Percentiles rank a stretch among this genome's conserved stretches.
These are phyloP conservation scores for Aspergillus sp. DNA, from an alignment of 2,329 filamentous ascomycete genomes.

Conservation along the genomic window DNA sequence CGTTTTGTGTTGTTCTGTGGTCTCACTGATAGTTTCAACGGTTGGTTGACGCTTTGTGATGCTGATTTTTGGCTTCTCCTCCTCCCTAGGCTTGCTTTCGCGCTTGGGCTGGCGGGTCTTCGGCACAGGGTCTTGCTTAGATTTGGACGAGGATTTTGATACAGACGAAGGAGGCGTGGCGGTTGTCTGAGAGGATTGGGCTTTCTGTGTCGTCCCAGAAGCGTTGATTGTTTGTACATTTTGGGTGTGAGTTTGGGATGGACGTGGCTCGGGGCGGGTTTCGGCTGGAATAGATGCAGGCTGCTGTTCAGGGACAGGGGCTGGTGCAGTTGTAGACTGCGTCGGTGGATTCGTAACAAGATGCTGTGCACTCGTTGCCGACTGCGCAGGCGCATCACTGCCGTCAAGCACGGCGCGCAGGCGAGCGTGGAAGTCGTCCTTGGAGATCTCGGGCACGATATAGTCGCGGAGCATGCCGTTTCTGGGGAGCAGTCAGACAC, in stretches of 20 bases:
- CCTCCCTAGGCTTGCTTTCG: conserved; percentile 8
- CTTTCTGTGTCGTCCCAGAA: neutral
- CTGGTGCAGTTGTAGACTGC: conserved; percentile 6
- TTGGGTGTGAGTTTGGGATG: conserved; percentile 12
- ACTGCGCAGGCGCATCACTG: conserved; percentile 4
- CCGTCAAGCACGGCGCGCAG: conserved; percentile 47
- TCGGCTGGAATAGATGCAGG: neutral
- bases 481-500: conserved; percentile 39
- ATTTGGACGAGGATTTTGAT: neutral
- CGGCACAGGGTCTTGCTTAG: neutral
- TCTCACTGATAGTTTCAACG: conserved; percentile 8
- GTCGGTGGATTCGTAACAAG: conserved; percentile 3
- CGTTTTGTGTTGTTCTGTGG: conserved; percentile 11
- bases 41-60: conserved; percentile 5
- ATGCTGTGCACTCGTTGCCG: conserved; percentile 1
- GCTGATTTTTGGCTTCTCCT: conserved; percentile 28
- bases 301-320: conserved; percentile 6
- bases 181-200: neutral
- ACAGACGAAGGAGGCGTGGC: neutral
- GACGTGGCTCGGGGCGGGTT: conserved; percentile 9
- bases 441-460: conserved; percentile 62
- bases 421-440: conserved; percentile 64
- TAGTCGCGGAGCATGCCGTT: conserved; percentile 78
- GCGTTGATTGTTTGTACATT: neutral
- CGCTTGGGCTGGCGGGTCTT: neutral